These are phyloP conservation scores for Lolium multiflorum DNA, from an alignment of 176 grass and related monocot genomes.

Conservation along the genomic window DNA sequence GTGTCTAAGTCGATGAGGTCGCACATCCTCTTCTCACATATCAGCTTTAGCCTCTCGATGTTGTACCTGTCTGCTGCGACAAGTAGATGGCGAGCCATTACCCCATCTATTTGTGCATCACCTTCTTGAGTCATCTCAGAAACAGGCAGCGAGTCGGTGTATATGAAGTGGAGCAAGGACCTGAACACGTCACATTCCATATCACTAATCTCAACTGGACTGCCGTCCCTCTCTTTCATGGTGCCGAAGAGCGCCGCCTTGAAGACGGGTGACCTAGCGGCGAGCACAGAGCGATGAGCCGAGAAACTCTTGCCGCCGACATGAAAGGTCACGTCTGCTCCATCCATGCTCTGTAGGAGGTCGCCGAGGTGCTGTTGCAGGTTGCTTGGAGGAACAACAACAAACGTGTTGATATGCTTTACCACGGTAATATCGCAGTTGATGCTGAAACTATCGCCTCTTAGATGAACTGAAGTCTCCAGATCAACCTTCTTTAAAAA, in stretches of 20 bases:
- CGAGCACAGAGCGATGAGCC: not conserved
- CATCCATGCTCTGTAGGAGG: not conserved
- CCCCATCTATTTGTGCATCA: not conserved
- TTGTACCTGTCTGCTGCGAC: not conserved
- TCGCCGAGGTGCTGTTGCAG: not conserved
- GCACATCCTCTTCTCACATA: not conserved
- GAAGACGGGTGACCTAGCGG: not conserved
- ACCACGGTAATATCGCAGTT: not conserved
- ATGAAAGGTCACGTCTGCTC: not conserved
- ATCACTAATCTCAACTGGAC: not conserved
- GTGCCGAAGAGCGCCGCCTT: not conserved
- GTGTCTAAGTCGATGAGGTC: not conserved
- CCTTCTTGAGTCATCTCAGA: not conserved
- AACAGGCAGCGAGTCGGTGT: not conserved
- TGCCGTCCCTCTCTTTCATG: not conserved
- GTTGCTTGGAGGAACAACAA: not conserved
- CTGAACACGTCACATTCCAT: not conserved
- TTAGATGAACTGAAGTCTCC: not conserved
- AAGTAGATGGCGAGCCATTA: not conserved
- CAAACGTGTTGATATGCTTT: not conserved
- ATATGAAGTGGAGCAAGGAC: conserved; percentile 17
- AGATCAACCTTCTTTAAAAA: not conserved
- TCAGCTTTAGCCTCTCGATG: not conserved
- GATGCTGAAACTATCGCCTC: not conserved
- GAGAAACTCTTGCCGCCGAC: not conserved